Base-by-base conservation (phyloP, 2,329 filamentous ascomycete genomes). In the Trichoderma simmonsii region DNA sequence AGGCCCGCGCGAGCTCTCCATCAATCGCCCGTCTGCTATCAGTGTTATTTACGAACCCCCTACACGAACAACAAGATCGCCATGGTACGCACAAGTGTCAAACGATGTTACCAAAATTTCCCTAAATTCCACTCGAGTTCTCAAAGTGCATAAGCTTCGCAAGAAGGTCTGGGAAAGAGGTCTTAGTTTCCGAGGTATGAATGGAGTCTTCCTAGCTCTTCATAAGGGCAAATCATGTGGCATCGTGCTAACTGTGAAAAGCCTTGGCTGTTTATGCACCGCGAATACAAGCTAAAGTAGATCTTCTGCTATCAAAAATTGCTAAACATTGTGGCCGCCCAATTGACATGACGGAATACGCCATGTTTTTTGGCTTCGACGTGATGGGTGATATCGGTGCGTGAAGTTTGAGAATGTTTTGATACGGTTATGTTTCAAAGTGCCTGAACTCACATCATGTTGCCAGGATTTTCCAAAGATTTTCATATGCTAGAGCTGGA, bases 341-440 rank as follows among this genome's bases (percentile, higher is more conserved):
- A 0, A 69, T 82, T 6, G 75, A 83, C 51, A 76, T 77, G 4
- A 75, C 79, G 0, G 72, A 76, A 4, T 81, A 80, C 79, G 78
- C 80, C 62, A 80, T 78, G 67, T 81, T 80, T 59, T 81, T 80
- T 65, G 78, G 78, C 26, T 83, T 82, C 51, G 82, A 83, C 24
- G 77, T 83, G 6, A 83, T 84, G 82, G 82, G 81, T 2, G 80
- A 84, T 62, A 75, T 84, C 48, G 82, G 80, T 68, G 7, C 14
- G 65, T 68, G 18, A 30, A 14, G 7, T 11, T 11, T 1, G 2
- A 26, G 39, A 48, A n/a, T 26, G 24, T 11, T 18, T 39, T 39
- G 6, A 39, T 26, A 7, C 12, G 14, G 9, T 12, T 14, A 3
- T 48, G 6, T n/a, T 57, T 21, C 21, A 9, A 1, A 21, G n/a